Evolutionary conservation across 208 protist genomes (phyloP).

Genomic region (Wallacemonas sp.): DNA sequence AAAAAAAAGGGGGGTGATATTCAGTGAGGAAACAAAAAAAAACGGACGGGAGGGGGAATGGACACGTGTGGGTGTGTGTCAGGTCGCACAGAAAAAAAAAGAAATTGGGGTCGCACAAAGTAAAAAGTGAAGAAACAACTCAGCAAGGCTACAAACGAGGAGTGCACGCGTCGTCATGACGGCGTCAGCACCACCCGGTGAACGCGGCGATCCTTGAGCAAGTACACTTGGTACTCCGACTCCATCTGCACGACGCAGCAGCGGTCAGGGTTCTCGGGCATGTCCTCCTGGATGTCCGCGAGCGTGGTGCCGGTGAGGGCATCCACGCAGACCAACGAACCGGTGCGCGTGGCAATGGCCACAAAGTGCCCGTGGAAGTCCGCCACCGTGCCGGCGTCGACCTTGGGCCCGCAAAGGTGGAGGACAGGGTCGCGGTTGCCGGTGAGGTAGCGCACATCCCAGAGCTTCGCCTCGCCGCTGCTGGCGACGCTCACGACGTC

Average conservation of each 20-base stretch:
- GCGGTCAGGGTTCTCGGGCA: neutral
- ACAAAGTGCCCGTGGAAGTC: constrained; percentile 33
- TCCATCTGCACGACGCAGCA: constrained; percentile 7
- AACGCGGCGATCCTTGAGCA: constrained; percentile 14
- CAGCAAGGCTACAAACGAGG: no score
- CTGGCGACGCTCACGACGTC: constrained; percentile 60
- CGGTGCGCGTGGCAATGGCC: constrained; percentile 25
- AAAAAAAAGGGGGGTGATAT: no score
- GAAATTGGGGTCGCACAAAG: constrained; percentile 10
- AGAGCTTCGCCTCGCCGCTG: constrained; percentile 56
- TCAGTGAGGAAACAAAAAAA: neutral
- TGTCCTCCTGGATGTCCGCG: constrained; percentile 22
- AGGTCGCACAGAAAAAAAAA: constrained; percentile 8
- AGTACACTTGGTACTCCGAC: constrained; percentile 14
- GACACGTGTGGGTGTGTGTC: no score
- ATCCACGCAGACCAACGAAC: constrained; percentile 33
- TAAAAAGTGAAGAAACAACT: constrained; percentile 10
- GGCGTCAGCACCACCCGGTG: constrained; percentile 8
- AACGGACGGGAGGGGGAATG: neutral
- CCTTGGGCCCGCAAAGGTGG: constrained; percentile 21
- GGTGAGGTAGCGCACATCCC: constrained; percentile 60
- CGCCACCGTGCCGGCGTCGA: constrained; percentile 22
- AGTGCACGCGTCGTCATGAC: neutral
- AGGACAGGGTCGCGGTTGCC: constrained; percentile 33
- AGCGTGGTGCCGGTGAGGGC: constrained; percentile 20